Evolutionary conservation across 768 basidiomycete genomes (phyloP).

Genomic region (Mycena galericulata): DNA sequence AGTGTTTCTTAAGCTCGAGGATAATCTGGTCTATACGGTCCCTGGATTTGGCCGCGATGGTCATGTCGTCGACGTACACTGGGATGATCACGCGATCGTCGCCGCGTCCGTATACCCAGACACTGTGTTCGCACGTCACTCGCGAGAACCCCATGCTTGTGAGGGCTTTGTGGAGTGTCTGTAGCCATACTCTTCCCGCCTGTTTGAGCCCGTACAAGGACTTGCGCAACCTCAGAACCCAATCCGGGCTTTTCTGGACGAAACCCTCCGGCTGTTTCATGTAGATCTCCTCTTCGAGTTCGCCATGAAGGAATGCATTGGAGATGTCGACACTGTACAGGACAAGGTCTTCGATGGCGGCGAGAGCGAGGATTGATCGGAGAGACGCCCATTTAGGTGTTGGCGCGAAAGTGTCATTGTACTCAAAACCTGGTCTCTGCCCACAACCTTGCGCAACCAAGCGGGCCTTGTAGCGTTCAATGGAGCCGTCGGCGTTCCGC

Average conservation of each 20-base stretch:
- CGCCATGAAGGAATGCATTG: constrained; percentile 44
- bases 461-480: not conserved
- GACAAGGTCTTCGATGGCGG: constrained; percentile 42
- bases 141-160: constrained; percentile 19
- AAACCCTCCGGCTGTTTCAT: constrained; percentile 48
- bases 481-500: constrained; percentile 32
- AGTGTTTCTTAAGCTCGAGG: constrained; percentile 40
- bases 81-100: constrained; percentile 39
- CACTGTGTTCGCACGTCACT: constrained; percentile 26
- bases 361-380: constrained; percentile 38
- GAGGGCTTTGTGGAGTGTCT: constrained; percentile 32
- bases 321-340: constrained; percentile 44
- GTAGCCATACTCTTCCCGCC: constrained; percentile 44
- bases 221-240: constrained; percentile 39
- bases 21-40: constrained; percentile 26
- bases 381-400: constrained; percentile 37
- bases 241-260: constrained; percentile 19
- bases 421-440: constrained; percentile 45
- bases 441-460: constrained; percentile 33
- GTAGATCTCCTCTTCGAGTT: constrained; percentile 46
- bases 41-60: not conserved
- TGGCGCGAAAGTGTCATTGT: constrained; percentile 39
- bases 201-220: constrained; percentile 52
- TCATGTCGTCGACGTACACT: constrained; percentile 47
- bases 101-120: constrained; percentile 33